Base-by-base conservation (phyloP, 2,329 filamentous ascomycete species). In the Pseudofabraea citricarpa region DNA sequence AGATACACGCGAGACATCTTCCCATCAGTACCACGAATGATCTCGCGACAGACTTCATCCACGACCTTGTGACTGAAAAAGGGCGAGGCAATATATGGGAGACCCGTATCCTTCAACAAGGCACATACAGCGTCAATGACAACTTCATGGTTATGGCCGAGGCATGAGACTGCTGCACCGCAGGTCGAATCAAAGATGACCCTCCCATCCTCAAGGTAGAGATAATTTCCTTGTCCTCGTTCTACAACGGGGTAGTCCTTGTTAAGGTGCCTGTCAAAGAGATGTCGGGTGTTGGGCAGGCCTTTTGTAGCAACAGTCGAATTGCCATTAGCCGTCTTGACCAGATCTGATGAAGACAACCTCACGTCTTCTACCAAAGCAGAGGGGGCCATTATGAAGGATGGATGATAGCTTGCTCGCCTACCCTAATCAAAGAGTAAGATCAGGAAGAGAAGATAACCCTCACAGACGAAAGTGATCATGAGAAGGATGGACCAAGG, bases 111-210 rank as follows among this genome's bases (percentile, higher is more conserved):
- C n/a, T n/a, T n/a, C 50, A 85, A 67, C 53, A 89, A 84, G 10
- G 69, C 55, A 4, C 67, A 62, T 31, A 88, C 72, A 1, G 82
- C 84, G 2, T 74, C 65, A 10, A 69, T 68, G 10, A 90, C 77
- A 37, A 81, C 69, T 32, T 70, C 56, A 40, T 83, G 73, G 22
- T 77, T 79, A 53, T 88, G 81, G 6, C 87, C 87, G 8, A 91
- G 66, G 56, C 81, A 83, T 8, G 80, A 73, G 3, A 90, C 85
- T 18, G 83, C 85, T 3, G 87, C 83, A 16, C 87, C 87, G 21
- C 83, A 77, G 16, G 82, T 85, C 1, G 79, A 83, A 60, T 93
- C 87, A 12, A 90, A 73, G 33, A 93, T 74, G 24, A 65, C 68
- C 19, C 74, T 71, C 2, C 81, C 82, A 41, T 61, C 55, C n/a